phyloP scores from a whole-genome alignment of 768 basidiomycete genomes.

The Tylopilus intermedius region DNA sequence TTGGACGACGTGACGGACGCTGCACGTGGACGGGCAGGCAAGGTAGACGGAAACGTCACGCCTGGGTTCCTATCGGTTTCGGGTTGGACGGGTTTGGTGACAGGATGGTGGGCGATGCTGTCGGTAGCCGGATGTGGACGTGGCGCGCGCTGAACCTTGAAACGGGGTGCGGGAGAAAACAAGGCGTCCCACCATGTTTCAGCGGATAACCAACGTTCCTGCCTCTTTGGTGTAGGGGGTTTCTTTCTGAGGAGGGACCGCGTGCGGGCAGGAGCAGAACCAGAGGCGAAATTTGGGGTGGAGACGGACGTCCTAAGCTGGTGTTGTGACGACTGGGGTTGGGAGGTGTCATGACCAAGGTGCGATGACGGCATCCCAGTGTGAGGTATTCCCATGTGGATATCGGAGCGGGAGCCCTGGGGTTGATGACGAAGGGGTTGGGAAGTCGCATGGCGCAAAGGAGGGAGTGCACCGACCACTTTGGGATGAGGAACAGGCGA shows the following conservation, averaged over 20 bases:
- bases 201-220: slow-evolving; percentile 64
- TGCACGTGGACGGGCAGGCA: slow-evolving; percentile 19
- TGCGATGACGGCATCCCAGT: slow-evolving; percentile 3
- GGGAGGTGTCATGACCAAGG: slow-evolving; percentile 1
- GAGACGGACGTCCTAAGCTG: slow-evolving; percentile 54
- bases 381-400: not conserved
- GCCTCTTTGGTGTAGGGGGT: slow-evolving; percentile 35
- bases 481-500: slow-evolving; percentile 16
- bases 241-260: slow-evolving; percentile 19
- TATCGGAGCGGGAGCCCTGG: not conserved
- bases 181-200: slow-evolving; percentile 83
- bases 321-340: not conserved
- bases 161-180: slow-evolving; percentile 69
- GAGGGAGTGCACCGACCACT: not conserved
- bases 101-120: slow-evolving; percentile 45
- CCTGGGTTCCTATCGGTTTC: not conserved
- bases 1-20: slow-evolving; percentile 9
- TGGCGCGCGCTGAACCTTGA: slow-evolving; percentile 45
- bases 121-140: slow-evolving; percentile 15
- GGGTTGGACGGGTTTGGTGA: slow-evolving; percentile 37
- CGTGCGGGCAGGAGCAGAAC: slow-evolving; percentile 4
- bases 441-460: slow-evolving; percentile 21
- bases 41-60: slow-evolving; percentile 7
- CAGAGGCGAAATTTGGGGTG: slow-evolving; percentile 55
- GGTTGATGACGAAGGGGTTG: slow-evolving; percentile 22